Evolutionary conservation across 2,329 filamentous ascomycete species (phyloP), one percentile per base, ranked within the genome.

Genomic region (Colletotrichum graminicola): DNA sequence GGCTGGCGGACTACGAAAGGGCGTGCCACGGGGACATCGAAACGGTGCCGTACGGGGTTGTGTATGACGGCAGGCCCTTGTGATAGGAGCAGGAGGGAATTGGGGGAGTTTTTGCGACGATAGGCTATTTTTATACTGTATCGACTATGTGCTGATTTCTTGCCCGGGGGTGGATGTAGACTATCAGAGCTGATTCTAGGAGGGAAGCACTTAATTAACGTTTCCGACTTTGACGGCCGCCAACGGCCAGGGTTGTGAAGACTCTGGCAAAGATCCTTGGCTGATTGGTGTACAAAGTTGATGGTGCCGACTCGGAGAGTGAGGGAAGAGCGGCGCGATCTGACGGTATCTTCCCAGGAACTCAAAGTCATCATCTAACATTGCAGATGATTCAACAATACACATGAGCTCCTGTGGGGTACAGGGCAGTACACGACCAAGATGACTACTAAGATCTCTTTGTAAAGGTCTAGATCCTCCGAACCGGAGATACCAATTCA

Each of bases 21-120:
- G 87, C 90, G 47, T 95, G 93, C 77, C 90, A 89, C 78, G 92
- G 88, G 0, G 83, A 91, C 4, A 61, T 68, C n/a, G 63, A 71
- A 52, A 59, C 74, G 5, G 71, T 78, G n/a, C 76, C 79, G 14
- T 84, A 82, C 61, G 83, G 82, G 14, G 75, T 80, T n/a, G 77
- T 83, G 7, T 81, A 75, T 3, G 80, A 84, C 41, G 83, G 83
- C 18, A 78, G 75, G 3, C 82, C 83, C 4, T 69, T 75, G 45
- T 76, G 45, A 75, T 47, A 29, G 14, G 43, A 41, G 11, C 6
- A 45, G 18, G 18, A 36, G 8, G 16, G 39, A 43, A 43, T 21
- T 21, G 16, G n/a, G n/a, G 6, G 12, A 23, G n/a, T 3, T n/a
- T n/a, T 23, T 73, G 61, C 23, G 23, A 72, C 26, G 66, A 65